Evolutionary conservation across 768 basidiomycete genomes (phyloP).

Genomic region (Pholiota conissans): DNA sequence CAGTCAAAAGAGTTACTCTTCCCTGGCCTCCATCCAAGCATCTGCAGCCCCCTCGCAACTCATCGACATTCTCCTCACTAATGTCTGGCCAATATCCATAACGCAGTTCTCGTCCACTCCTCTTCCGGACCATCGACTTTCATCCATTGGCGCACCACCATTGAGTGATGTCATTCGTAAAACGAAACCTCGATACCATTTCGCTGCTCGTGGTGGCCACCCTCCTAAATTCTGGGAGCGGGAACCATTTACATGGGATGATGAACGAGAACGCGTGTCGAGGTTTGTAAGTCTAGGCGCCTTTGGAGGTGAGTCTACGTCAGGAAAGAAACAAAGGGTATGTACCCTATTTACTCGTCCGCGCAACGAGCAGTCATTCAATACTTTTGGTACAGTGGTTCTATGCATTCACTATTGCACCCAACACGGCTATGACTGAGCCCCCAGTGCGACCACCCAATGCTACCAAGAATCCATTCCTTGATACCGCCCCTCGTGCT

Average conservation of each 20-base stretch:
- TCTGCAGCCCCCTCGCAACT: constrained; percentile 60
- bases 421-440: constrained; percentile 40
- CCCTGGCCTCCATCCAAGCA: constrained; percentile 68
- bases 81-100: constrained; percentile 73
- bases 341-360: constrained; percentile 25
- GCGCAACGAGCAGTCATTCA: not conserved
- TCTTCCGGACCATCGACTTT: constrained; percentile 46
- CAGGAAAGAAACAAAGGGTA: constrained; percentile 84
- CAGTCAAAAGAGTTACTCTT: constrained; percentile 50
- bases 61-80: constrained; percentile 80
- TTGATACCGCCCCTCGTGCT: constrained; percentile 33
- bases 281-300: constrained; percentile 86
- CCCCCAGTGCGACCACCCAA: constrained; percentile 54
- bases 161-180: constrained; percentile 64
- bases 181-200: constrained; percentile 86
- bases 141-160: constrained; percentile 48
- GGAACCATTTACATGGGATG: constrained; percentile 88
- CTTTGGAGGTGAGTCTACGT: constrained; percentile 66
- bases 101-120: constrained; percentile 58
- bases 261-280: constrained; percentile 63
- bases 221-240: constrained; percentile 90
- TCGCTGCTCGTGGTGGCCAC: constrained; percentile 65
- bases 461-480: constrained; percentile 71
- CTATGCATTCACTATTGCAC: constrained; percentile 89
- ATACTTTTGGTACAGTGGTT: constrained; percentile 69